Evolutionary conservation across 2,329 filamentous ascomycete species (phyloP).

Genomic region (Hypoxylon sp.): DNA sequence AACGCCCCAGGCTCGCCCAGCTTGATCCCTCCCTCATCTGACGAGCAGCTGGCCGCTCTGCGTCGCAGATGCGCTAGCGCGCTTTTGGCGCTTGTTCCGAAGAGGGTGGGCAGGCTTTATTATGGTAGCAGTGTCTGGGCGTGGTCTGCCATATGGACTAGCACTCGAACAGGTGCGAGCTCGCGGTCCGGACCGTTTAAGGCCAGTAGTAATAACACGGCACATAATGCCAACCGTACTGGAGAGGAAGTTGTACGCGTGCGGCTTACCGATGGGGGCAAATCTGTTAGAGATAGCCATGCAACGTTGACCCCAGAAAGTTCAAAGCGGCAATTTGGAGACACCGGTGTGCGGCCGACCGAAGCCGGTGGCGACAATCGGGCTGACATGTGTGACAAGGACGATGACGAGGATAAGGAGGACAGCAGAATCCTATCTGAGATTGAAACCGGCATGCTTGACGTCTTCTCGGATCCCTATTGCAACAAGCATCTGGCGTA

Average conservation of each 20-base stretch:
- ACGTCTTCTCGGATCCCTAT: constrained; percentile 84
- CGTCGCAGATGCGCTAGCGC: constrained; percentile 77
- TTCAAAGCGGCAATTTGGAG: constrained; percentile 45
- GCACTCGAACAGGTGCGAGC: constrained; percentile 45
- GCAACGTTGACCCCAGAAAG: constrained; percentile 50
- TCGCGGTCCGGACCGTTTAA: constrained; percentile 52
- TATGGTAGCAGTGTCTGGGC: constrained; percentile 59
- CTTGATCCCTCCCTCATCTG: constrained; percentile 71
- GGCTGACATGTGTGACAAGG: constrained; percentile 48
- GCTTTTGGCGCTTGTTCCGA: constrained; percentile 65
- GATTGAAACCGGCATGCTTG: constrained; percentile 76
- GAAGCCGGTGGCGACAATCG: constrained; percentile 41
- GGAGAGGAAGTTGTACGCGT: constrained; percentile 50
- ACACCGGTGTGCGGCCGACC: constrained; percentile 45
- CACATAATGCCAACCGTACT: constrained; percentile 46
- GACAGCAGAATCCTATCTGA: constrained; percentile 64
- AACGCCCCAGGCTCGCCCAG: constrained; percentile 79
- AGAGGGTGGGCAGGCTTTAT: constrained; percentile 65
- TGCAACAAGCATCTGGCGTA: constrained; percentile 95
- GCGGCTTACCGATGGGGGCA: constrained; percentile 48
- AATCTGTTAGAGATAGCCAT: constrained; percentile 47
- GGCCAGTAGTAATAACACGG: constrained; percentile 45
- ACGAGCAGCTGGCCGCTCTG: constrained; percentile 73
- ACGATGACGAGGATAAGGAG: constrained; percentile 59
- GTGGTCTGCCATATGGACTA: constrained; percentile 51